Base-by-base conservation (phyloP, 495 filamentous ascomycete genomes). In the Poronia punctata region DNA sequence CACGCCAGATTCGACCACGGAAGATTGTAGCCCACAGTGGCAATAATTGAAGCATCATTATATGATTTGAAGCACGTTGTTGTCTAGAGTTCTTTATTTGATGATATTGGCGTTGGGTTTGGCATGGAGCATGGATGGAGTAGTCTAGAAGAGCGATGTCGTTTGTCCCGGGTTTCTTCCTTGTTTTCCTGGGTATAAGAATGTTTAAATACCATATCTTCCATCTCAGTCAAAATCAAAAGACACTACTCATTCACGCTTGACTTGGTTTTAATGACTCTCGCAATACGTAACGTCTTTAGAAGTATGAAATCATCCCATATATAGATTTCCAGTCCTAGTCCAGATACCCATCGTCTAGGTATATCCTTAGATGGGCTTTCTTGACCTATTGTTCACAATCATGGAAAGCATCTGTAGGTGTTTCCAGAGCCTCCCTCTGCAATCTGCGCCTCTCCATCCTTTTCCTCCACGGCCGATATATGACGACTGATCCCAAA, bases 391-490 rank as follows among this genome's bases (percentile, higher is more conserved):
- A 4, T 2, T 3, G 27, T 30, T 45, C 49, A 21, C 16, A 37
- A 29, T 54, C 50, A 12, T 28, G 46, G 28, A 53, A 51, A 11
- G 25, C 40, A 19, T 40, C 46, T 0, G 17, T 31, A 8, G 50
- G 26, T 21, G 46, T 33, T 34, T 51, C 50, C 7, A 45, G 40
- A 17, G 47, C 32, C 11, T 46, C 14, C 15, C 47, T 45, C 33
- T 40, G 15, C 2, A 25, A 34, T 8, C 45, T 34, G 8, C 50
- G 49, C 24, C 42, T 45, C 12, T 67, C 65, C 40, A 59, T 59
- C 21, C 60, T 42, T 14, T 75, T 63, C 38, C 86, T 68, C 89
- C 88, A 95, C 0, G 84, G 84, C 40, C 71, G 71, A 50, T 95
- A 95, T 1, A 80, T 46, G 0, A 87, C 4, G 0, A 92, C 78